phyloP scores from a whole-genome alignment of 495 filamentous ascomycete genomes.

The Talaromyces wortmannii region DNA sequence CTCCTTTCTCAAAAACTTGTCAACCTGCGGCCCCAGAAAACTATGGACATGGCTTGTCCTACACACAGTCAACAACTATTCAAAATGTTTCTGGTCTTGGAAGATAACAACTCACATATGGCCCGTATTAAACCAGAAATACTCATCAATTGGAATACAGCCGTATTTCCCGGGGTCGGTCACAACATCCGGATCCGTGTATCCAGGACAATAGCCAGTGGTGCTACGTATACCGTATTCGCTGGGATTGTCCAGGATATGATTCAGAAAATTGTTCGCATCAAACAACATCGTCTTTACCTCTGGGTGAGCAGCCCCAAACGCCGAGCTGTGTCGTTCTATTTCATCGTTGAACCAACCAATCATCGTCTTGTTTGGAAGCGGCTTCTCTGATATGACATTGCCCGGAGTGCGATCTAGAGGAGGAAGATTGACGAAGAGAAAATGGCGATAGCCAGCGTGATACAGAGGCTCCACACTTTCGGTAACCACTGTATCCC shows the following conservation, averaged over 20 bases:
- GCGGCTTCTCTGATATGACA: constrained; percentile 16
- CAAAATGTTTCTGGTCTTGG: too few relatives aligned
- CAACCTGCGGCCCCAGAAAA: too few relatives aligned
- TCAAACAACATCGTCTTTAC: constrained; percentile 37
- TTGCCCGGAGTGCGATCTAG: constrained; percentile 38
- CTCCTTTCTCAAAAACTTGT: too few relatives aligned
- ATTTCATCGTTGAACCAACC: constrained; percentile 31
- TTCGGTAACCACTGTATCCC: constrained; percentile 25
- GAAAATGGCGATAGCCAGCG: constrained; percentile 37
- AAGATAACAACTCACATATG: constrained; percentile 22
- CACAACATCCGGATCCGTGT: constrained; percentile 42
- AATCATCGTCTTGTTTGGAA: constrained; percentile 40
- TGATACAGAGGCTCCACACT: constrained; percentile 29
- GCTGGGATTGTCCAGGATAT: constrained; percentile 34
- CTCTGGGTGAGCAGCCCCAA: constrained; percentile 13
- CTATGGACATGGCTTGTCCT: too few relatives aligned
- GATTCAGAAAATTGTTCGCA: constrained; percentile 31
- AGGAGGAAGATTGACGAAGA: constrained; percentile 46
- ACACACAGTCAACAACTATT: too few relatives aligned
- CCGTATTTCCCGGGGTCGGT: constrained; percentile 36
- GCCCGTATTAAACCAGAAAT: constrained; percentile 47
- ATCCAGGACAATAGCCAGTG: constrained; percentile 39
- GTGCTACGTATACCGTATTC: constrained; percentile 41
- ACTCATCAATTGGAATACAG: constrained; percentile 36
- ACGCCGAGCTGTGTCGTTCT: constrained; percentile 14